Evolutionary conservation across 1,284 basidiomycete species (phyloP).

Genomic region (Anthracocystis setariae): DNA sequence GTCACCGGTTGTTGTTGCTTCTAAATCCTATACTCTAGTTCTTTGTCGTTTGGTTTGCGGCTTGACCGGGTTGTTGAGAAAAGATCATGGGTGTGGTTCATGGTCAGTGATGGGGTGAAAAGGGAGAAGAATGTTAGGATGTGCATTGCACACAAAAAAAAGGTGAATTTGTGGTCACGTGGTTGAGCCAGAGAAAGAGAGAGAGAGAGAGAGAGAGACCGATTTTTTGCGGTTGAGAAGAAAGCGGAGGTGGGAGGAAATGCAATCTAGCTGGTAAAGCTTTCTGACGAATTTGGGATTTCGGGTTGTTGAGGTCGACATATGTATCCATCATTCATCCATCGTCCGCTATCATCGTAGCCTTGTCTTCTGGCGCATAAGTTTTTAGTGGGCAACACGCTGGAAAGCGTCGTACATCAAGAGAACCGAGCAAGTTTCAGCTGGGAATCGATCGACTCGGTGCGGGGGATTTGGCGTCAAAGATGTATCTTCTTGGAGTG

Average conservation of each 20-base stretch:
- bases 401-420: too few relatives aligned
- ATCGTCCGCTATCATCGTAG: too few relatives aligned
- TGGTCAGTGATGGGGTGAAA: too few relatives aligned
- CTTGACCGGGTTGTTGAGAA: constrained; percentile 1
- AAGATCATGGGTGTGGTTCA: too few relatives aligned
- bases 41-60: background rate
- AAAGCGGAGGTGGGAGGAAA: constrained; percentile 7
- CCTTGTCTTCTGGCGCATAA: too few relatives aligned
- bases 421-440: background rate
- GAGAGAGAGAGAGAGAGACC: background rate
- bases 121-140: background rate
- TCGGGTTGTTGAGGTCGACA: too few relatives aligned
- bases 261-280: too few relatives aligned
- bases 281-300: too few relatives aligned
- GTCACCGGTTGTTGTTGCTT: constrained; percentile 28
- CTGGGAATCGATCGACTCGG: too few relatives aligned
- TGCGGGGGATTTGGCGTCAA: constrained; percentile 1
- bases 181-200: background rate
- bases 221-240: constrained; percentile 4
- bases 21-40: constrained; percentile 1
- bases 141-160: background rate
- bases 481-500: constrained; percentile 65
- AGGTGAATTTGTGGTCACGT: background rate
- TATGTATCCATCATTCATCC: background rate
- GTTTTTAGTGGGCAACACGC: too few relatives aligned